Evolutionary conservation across 768 basidiomycete genomes (phyloP), one percentile per base, ranked within the genome.

Genomic region (Agrocybe praecox): DNA sequence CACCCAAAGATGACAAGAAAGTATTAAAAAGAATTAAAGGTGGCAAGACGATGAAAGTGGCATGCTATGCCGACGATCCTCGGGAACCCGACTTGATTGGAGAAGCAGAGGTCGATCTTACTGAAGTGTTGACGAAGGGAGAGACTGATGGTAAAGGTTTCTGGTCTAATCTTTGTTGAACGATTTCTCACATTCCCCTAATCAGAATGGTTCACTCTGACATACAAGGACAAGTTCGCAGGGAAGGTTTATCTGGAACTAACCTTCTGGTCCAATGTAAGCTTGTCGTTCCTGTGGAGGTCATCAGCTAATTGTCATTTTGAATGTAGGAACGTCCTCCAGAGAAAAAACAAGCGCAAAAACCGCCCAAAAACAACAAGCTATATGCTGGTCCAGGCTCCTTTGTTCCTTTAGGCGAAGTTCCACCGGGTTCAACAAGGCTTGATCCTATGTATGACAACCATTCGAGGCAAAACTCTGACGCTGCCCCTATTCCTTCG

Each of bases 51-150:
- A 88, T 98, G 86, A 83, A 80, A 63, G 66, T 99, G 45, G 85
- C 89, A 32, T 95, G 94, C 71, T 99, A 89, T 70, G 97, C 97
- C 18, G 96, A 98, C 72, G 97, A 98, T 68, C 80, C 91, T 49
- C 86, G 92, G 53, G 97, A 99, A 67, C 97, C 97, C 45, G 95
- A 94, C 65, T 80, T 98, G 62, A 96, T 99, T 66, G 97, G 97
- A 46, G 97, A 99, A 72, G 74, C 87, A 4, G 81, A 84, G 40
- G 91, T 98, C 6, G 91, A 96, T 72, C 80, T 98, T 36, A 90
- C 88, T 3, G 91, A 93, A 65, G 96, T 89, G 7, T 71, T 98
- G 65, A 94, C 93, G 55, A 95, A 91, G 74, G 97, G 97, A 44
- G 96, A 98, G 73, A 95, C 92, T 1, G 97, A 99, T 75, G 96